These are phyloP conservation scores for Colletotrichum tamarilloi DNA, from an alignment of 2,329 filamentous ascomycete genomes.

Conservation along the genomic window DNA sequence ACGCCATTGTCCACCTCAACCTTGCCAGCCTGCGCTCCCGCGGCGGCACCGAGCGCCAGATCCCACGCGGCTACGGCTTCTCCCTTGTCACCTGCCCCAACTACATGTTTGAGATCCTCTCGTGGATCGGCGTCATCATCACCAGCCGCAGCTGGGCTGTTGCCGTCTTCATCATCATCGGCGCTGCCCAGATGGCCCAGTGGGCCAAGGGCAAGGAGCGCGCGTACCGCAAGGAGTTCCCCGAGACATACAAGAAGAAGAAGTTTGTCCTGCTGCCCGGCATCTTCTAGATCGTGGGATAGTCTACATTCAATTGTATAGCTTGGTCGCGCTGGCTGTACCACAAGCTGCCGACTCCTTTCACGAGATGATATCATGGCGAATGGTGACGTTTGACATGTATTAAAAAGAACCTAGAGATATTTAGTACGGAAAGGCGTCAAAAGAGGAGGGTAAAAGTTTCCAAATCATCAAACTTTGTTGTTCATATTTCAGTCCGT, in stretches of 20 bases:
- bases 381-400: neutral
- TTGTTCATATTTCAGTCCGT: constrained; percentile 5
- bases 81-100: constrained; percentile 92
- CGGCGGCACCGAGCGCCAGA: constrained; percentile 87
- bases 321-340: neutral
- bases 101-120: constrained; percentile 91
- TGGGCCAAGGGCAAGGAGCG: constrained; percentile 96
- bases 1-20: constrained; percentile 82
- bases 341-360: neutral
- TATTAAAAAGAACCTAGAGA: neutral
- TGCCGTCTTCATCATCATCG: constrained; percentile 78
- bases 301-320: neutral
- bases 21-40: constrained; percentile 80
- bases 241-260: constrained; percentile 96
- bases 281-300: constrained; percentile 64
- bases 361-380: neutral
- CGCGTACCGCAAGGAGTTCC: constrained; percentile 90
- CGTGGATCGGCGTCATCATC: constrained; percentile 86
- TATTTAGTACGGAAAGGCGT: neutral
- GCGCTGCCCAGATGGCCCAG: constrained; percentile 80
- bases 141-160: constrained; percentile 84
- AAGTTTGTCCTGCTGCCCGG: constrained; percentile 84
- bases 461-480: neutral
- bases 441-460: constrained; percentile 1
- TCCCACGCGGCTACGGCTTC: constrained; percentile 89